phyloP scores from a whole-genome alignment of 805 yeast species.

The Kuraishia capsulata region DNA sequence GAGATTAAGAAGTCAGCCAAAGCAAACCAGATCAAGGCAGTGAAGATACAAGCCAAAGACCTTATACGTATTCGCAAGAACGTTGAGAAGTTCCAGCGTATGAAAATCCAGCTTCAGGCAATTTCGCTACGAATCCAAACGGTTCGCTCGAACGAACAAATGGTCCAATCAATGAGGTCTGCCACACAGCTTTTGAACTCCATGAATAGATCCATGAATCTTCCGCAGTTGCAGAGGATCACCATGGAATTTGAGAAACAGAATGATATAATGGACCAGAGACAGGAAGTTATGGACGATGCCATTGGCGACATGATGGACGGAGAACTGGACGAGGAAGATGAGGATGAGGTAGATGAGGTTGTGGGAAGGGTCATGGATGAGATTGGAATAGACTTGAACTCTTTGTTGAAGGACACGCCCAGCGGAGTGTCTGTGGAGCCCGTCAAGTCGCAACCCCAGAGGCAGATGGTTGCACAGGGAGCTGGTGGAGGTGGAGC shows the following conservation, averaged over 20 bases:
- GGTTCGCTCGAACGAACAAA: conserved; percentile 88
- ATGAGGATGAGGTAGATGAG: conserved; percentile 79
- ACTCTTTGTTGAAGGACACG: conserved; percentile 34
- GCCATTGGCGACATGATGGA: conserved; percentile 96
- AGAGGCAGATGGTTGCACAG: conserved; percentile 18
- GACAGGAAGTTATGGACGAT: conserved; percentile 98
- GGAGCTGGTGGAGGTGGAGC: too few species aligned
- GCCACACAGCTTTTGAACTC: conserved; percentile 80
- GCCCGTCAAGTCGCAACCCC: conserved; percentile 25
- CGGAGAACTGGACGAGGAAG: conserved; percentile 77
- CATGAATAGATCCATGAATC: conserved; percentile 84
- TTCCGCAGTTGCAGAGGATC: conserved; percentile 80
- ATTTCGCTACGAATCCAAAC: conserved; percentile 86
- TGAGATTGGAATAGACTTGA: conserved; percentile 88
- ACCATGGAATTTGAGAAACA: conserved; percentile 94
- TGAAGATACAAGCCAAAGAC: conserved; percentile 94
- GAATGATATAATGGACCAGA: conserved; percentile 95
- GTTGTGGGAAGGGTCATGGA: conserved; percentile 87
- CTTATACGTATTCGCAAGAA: conserved; percentile 79
- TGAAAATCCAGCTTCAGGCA: conserved; percentile 95
- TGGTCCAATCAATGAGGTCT: conserved; percentile 91
- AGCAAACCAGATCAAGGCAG: conserved; percentile 78
- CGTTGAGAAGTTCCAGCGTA: conserved; percentile 78
- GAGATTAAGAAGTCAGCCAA: conserved; percentile 93
- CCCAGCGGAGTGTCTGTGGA: conserved; percentile 23